Evolutionary conservation across 768 basidiomycete species (phyloP), one percentile per base, ranked within the genome.

Genomic region (Lactarius deliciosus): DNA sequence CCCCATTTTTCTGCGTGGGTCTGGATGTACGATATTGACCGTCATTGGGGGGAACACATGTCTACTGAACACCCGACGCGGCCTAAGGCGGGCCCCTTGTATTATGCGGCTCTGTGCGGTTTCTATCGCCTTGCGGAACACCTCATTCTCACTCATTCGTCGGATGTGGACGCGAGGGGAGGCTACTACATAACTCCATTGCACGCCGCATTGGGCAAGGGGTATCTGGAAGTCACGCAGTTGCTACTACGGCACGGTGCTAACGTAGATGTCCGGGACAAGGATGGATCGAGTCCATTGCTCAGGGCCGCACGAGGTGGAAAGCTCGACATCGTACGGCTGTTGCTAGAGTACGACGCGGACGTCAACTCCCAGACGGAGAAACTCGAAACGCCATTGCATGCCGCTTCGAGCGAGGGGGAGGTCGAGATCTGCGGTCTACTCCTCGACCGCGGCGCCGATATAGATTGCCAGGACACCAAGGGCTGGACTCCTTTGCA

Each of bases 1-100:
- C 57, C 66, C 4, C 57, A 60, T 53, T 63, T 67, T 40, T 22
- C 58, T 0, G n/a, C 57, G 9, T 67, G 66, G 66, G 20, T 64
- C 22, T 67, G 66, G 66, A 3, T 60, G 25, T 38, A 59, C 20
- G 57, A 67, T 16, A 13, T 60, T 0, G 62, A 67, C n/a, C 56
- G 6, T 34, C 38, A 40, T 34, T 67, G 62, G 66, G 6, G 18
- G 11, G 15, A 40, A 11, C 18, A 54, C 5, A 57, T 62, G 55
- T 41, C 45, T 3, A 10, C 20, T 8, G 13, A 9, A 28, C 50
- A 25, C 22, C 61, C 66, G 22, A 28, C 20, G 13, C 32, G 1
- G 1, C 61, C 61, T 1, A 3, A 28, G 0, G 61, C 22, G 0
- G 15, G 1, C 7, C 61, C 66, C 0, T 16, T 67, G 8, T 67